Evolutionary conservation across 352 stramenopile genomes (phyloP), one percentile per base, ranked within the genome.

Genomic region (Thalassiosira allenii): DNA sequence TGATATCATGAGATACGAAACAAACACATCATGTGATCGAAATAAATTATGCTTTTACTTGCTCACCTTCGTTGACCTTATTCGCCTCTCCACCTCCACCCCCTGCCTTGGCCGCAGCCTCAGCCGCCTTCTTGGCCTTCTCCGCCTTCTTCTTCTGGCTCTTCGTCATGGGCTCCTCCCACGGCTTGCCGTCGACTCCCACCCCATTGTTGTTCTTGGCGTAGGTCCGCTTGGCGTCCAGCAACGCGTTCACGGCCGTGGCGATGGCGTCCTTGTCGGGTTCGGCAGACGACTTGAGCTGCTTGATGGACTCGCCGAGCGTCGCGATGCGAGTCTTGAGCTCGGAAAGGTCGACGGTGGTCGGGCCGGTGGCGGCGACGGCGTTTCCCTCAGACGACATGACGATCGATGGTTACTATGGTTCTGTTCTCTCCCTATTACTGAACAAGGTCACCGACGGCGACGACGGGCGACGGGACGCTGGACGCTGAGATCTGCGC

Each of bases 111-210:
- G 57, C 58, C 3, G 65, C 62, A 25, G 34, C 40, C 3, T 37
- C 62, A 3, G 41, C 58, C 44, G 72, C 64, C 32, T 58, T 75
- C 53, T 89, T 89, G n/a, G 66, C 79, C 1, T 91, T 89, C 2
- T 57, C 73, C 51, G 69, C 62, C 23, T 66, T 82, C 53, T 93
- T 91, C 81, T 93, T 93, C 69, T 92, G 61, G 20, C 74, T 77
- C 71, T 90, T 92, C 25, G 34, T 89, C 75, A 89, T 70, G 11
- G 76, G 74, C 47, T 84, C 70, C 54, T 90, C 75, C 67, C 63
- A 89, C n/a, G 80, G 76, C 23, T 89, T 92, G 27, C 89, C 89
- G 79, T 94, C 89, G 0, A 91, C 74, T 17, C 86, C 89, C 44
- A 93, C 89, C 20, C 89, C 89, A 41, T 70, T 67, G 53, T 92